Evolutionary conservation across 2,329 filamentous ascomycete genomes (phyloP).

Genomic region (Cordyceps tenuipes): DNA sequence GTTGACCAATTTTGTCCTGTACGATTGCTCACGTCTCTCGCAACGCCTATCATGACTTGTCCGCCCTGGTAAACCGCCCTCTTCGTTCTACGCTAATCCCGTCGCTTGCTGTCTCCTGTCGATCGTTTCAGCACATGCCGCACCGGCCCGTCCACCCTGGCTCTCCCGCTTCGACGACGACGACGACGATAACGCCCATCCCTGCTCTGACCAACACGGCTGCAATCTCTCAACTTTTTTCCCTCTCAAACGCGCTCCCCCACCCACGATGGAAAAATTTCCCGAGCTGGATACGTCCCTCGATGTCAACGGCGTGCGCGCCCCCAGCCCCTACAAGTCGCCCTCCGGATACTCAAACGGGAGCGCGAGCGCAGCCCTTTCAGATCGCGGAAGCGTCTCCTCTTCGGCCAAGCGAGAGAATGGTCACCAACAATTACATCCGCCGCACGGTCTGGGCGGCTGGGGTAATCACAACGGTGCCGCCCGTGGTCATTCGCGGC

Average conservation of each 20-base stretch:
- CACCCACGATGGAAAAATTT: constrained; percentile 45
- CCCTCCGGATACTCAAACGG: constrained; percentile 22
- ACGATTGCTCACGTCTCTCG: constrained; percentile 1
- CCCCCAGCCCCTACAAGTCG: constrained; percentile 20
- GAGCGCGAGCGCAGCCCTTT: constrained; percentile 19
- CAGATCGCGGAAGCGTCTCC: constrained; percentile 20
- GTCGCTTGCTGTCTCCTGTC: constrained; percentile 1
- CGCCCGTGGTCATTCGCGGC: constrained; percentile 52
- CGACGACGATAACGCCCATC: background rate
- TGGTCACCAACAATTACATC: constrained; percentile 4
- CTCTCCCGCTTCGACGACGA: background rate
- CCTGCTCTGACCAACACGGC: background rate
- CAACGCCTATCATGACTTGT: constrained; percentile 7
- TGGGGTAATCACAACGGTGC: constrained; percentile 2
- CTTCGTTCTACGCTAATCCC: background rate
- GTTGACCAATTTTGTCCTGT: background rate
- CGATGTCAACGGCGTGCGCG: constrained; percentile 21
- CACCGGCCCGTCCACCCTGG: background rate
- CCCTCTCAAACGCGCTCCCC: background rate
- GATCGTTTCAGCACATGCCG: constrained; percentile 3
- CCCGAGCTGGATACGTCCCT: constrained; percentile 42
- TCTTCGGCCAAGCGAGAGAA: constrained; percentile 21
- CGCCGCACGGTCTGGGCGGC: constrained; percentile 18
- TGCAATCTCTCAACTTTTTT: background rate
- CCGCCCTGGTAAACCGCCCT: background rate